Conservation (phyloP, 768 basidiomycete genomes). For the Boletus subparvulus region DNA sequence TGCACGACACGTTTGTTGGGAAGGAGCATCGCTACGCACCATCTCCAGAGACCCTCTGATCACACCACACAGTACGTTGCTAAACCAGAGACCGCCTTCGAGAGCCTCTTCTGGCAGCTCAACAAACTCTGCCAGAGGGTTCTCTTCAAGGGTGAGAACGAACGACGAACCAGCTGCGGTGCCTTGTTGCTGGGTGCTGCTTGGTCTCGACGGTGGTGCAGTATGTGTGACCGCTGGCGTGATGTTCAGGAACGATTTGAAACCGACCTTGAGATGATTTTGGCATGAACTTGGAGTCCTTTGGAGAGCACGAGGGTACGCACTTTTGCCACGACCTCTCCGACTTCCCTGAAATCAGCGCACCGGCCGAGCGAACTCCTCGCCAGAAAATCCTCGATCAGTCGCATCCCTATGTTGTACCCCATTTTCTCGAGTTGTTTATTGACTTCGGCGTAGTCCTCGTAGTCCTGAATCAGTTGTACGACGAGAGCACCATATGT, state of each 20-base stretch:
- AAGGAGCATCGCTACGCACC: slow-evolving; percentile 49
- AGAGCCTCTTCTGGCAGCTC: slow-evolving; percentile 92
- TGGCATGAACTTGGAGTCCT: neutral
- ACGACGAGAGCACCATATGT: slow-evolving; percentile 98
- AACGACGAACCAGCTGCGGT: slow-evolving; percentile 59
- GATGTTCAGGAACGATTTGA: slow-evolving; percentile 96
- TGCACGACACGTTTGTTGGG: slow-evolving; percentile 4
- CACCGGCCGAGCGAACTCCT: slow-evolving; percentile 91
- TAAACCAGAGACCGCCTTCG: slow-evolving; percentile 94
- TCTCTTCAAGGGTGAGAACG: slow-evolving; percentile 88
- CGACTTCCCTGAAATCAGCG: slow-evolving; percentile 89
- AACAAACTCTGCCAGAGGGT: slow-evolving; percentile 95
- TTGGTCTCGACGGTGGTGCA: slow-evolving; percentile 51
- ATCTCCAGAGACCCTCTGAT: slow-evolving; percentile 92
- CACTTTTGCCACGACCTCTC: slow-evolving; percentile 94
- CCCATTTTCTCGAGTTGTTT: slow-evolving; percentile 99
- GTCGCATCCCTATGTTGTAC: slow-evolving; percentile 92
- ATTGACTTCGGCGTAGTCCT: slow-evolving; percentile 93
- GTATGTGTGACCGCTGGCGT: slow-evolving; percentile 78
- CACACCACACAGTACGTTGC: slow-evolving; percentile 94
- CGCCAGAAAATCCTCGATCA: slow-evolving; percentile 97
- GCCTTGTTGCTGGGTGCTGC: slow-evolving; percentile 41
- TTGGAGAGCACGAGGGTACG: slow-evolving; percentile 12
- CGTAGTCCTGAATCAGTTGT: slow-evolving; percentile 98
- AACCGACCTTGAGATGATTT: slow-evolving; percentile 69